phyloP scores from a whole-genome alignment of 2,329 filamentous ascomycete species.

The Dactylonectria estremocensis region DNA sequence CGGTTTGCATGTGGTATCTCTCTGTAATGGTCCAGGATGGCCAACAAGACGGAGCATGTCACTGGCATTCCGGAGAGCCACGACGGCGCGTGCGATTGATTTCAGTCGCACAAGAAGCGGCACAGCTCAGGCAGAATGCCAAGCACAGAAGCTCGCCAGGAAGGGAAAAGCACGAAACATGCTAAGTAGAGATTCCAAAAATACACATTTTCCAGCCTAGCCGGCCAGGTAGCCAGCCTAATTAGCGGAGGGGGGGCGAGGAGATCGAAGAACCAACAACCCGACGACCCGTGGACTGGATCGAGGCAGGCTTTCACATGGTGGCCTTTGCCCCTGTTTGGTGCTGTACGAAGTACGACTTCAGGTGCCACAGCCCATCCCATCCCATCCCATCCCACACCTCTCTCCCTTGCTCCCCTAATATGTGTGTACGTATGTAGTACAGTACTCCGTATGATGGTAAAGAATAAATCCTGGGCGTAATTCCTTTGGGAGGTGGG shows the following conservation, averaged over 20 bases:
- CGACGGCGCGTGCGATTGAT: background rate
- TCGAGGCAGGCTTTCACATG: background rate
- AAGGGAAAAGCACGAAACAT: constrained; percentile 23
- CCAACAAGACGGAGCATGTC: background rate
- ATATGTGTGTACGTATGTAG: too few relatives aligned
- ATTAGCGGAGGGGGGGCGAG: constrained; percentile 4
- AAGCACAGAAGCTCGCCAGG: background rate
- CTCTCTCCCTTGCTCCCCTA: background rate
- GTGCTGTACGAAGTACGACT: background rate
- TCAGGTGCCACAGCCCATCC: background rate
- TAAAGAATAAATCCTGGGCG: background rate
- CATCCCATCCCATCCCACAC: too few relatives aligned
- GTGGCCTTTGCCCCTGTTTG: too few relatives aligned
- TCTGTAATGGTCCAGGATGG: background rate
- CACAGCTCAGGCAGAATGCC: background rate
- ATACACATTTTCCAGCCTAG: constrained; percentile 14
- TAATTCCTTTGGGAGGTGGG: background rate
- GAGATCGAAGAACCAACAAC: background rate
- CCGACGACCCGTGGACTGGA: background rate
- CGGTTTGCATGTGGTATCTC: background rate
- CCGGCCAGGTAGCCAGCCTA: constrained; percentile 1
- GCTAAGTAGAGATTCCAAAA: constrained; percentile 24
- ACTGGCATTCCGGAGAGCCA: constrained; percentile 1
- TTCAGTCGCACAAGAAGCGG: background rate
- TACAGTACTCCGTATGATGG: too few relatives aligned